Evolutionary conservation across 2,329 filamentous ascomycete species (phyloP), one percentile per base, ranked within the genome.

Genomic region (Pseudopithomyces chartarum): DNA sequence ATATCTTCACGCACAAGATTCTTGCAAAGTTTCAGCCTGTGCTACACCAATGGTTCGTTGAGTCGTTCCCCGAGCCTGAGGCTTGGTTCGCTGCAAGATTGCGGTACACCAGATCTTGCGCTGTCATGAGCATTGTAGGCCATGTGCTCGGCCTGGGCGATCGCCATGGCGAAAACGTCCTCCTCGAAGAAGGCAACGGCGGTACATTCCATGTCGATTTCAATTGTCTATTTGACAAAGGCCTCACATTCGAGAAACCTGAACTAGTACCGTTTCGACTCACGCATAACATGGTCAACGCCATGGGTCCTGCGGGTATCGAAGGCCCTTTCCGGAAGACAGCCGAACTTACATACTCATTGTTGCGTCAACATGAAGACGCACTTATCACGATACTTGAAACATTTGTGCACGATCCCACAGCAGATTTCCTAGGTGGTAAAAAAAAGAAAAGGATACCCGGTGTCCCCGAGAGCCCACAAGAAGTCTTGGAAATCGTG

Each of bases 111-210:
- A 87, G 95, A 3, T 96, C 95, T 1, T 94, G 91, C 68, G 95
- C 96, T 11, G 95, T 99, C 64, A 99, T 99, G 93, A 97, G 92
- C n/a, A 99, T 99, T 86, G 92, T 97, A 4, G 95, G 95, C 48
- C 96, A 96, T 55, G 93, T 98, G 47, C 84, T 99, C 4, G 95
- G 87, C 58, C 82, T 99, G 0, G 95, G 95, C 38, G 95, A 99
- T 76, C 88, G 95, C 3, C 95, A 99, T 77, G 94, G 94, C 56
- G 95, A 99, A 76, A 99, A 99, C 76, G 91, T 99, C 54, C 85
- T 97, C 29, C 87, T 99, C 32, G 92, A 98, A 75, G 92, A 98
- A 79, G 90, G 90, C 55, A 96, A 92, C 62, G 95, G 96, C 43
- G 94, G 94, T 50, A 88, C 96, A 2, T 91, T 99, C 76, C 95